These are phyloP conservation scores for Corymbia calophylla DNA, from an alignment of 441 rosid genomes.

Conservation along the genomic window DNA sequence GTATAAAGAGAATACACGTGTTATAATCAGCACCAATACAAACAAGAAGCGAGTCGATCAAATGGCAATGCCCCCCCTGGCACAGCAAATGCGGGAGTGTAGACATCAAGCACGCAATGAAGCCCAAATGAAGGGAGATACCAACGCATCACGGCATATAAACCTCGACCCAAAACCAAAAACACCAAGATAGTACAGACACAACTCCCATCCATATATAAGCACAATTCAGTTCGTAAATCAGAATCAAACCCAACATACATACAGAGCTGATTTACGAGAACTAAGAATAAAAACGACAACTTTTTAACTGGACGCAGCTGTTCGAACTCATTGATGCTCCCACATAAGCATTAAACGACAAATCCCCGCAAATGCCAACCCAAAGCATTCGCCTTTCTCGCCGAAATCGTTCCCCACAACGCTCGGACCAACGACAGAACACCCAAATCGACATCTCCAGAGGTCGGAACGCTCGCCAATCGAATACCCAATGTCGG, in stretches of 20 bases:
- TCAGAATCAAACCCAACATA: neutral
- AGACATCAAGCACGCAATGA: neutral
- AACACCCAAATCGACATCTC: neutral
- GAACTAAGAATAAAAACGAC: neutral
- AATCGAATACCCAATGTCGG: neutral
- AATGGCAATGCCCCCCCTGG: neutral
- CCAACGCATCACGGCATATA: neutral
- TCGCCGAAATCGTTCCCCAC: neutral
- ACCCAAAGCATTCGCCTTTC: neutral
- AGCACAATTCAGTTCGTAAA: neutral
- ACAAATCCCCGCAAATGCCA: neutral
- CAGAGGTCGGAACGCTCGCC: neutral
- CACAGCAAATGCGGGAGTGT: neutral
- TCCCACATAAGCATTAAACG: neutral
- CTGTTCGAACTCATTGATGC: neutral
- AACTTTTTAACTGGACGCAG: neutral
- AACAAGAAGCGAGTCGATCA: neutral
- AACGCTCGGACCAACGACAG: neutral
- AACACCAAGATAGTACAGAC: neutral
- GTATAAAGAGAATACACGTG: neutral
- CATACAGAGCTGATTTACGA: neutral
- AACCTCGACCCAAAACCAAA: neutral
- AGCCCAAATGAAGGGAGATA: neutral
- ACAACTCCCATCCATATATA: neutral
- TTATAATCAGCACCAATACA: neutral